Percentiles rank a stretch among this genome's conserved stretches.
Conservation (phyloP, 2,329 filamentous ascomycete species). For the Zymoseptoria crescenta region DNA sequence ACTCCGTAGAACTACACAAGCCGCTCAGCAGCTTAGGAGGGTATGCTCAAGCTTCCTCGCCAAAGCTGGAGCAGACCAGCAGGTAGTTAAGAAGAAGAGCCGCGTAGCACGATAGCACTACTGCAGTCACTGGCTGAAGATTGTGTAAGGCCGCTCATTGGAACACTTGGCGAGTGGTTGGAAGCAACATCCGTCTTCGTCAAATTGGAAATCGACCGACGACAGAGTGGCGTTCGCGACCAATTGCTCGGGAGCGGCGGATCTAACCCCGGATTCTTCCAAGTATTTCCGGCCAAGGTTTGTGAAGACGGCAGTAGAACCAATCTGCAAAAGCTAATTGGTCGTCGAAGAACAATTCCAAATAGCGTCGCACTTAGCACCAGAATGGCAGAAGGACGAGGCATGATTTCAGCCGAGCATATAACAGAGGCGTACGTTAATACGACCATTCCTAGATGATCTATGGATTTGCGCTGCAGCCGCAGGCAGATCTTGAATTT, state of each 20-base stretch:
- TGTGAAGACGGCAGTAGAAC: not conserved
- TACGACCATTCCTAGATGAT: not conserved
- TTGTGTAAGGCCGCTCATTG: not conserved
- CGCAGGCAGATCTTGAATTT: not conserved
- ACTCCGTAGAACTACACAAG: not conserved
- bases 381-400: not conserved
- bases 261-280: not conserved
- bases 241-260: not conserved
- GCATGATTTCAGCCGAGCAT: not conserved
- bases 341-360: not conserved
- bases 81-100: not conserved
- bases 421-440: not conserved
- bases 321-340: not conserved
- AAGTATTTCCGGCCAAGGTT: not conserved
- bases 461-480: not conserved
- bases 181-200: not conserved
- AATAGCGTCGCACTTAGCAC: not conserved
- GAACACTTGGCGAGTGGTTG: not conserved
- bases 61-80: not conserved
- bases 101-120: not conserved
- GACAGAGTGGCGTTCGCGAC: not conserved
- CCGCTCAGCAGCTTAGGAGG: slow-evolving; percentile 1
- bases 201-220: too few species aligned
- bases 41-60: not conserved
- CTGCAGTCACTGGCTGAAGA: not conserved